Conservation (phyloP, 1,284 basidiomycete genomes). For the Ceratobasidium sp. region DNA sequence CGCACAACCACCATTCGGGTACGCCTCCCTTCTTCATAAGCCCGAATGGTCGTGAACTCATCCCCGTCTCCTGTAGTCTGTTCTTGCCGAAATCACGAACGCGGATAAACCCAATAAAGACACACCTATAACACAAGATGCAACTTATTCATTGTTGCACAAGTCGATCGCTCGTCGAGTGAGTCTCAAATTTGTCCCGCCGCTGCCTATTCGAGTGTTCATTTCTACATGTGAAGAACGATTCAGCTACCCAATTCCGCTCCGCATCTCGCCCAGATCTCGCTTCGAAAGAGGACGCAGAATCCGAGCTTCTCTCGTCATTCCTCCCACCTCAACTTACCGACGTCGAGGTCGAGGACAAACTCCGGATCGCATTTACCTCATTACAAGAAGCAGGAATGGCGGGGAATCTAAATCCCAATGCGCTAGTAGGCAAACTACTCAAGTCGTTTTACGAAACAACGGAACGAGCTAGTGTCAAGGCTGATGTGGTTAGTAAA, state of each 20-base stretch:
- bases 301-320: conserved; percentile 37
- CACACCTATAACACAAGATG: conserved; percentile 27
- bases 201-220: neutral
- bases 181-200: neutral
- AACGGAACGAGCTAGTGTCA: conserved; percentile 36
- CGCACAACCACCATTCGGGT: conserved; percentile 48
- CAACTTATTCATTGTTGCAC: conserved; percentile 34
- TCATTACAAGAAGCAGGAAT: conserved; percentile 2
- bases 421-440: conserved; percentile 32
- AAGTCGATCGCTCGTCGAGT: conserved; percentile 48
- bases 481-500: conserved; percentile 44
- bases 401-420: neutral
- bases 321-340: conserved; percentile 47
- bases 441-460: conserved; percentile 47
- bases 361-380: conserved; percentile 28
- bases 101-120: conserved; percentile 47
- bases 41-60: neutral
- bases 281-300: conserved; percentile 46
- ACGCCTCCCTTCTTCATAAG: neutral
- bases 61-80: conserved; percentile 20
- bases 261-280: conserved; percentile 45
- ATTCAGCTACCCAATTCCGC: conserved; percentile 46
- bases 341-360: conserved; percentile 45
- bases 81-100: conserved; percentile 48
- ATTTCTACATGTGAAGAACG: conserved; percentile 25